A percentile compares a stretch with the other conserved stretches of the same genome.
Conservation (phyloP, 2,329 filamentous ascomycete species). For the Penicillium brevicompactum region DNA sequence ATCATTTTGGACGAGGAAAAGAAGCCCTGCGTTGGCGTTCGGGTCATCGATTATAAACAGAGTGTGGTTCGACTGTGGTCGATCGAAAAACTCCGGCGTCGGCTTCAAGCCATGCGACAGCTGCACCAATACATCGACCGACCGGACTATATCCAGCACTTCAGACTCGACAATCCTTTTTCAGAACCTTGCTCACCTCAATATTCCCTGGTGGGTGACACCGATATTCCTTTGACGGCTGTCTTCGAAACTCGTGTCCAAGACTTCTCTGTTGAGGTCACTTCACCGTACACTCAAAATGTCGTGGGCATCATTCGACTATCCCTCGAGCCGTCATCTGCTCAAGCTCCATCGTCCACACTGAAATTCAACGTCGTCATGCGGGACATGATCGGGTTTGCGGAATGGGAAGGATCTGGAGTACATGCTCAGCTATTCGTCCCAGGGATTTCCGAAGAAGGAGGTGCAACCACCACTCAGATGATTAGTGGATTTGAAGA, state of each 20-base stretch:
- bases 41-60: conserved; percentile 88
- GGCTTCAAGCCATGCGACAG: conserved; percentile 90
- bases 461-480: conserved; percentile 90
- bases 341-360: conserved; percentile 86
- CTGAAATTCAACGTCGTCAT: conserved; percentile 99
- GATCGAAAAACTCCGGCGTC: conserved; percentile 83
- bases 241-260: conserved; percentile 95
- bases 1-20: conserved; percentile 74
- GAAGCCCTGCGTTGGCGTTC: conserved; percentile 88
- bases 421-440: conserved; percentile 98
- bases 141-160: conserved; percentile 90
- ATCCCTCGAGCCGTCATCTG: conserved; percentile 89
- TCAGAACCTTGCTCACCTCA: conserved; percentile 87
- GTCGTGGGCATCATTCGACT: conserved; percentile 88
- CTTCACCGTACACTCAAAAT: conserved; percentile 88
- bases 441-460: conserved; percentile 83
- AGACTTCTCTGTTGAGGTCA: conserved; percentile 87
- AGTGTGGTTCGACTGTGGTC: conserved; percentile 91
- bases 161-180: conserved; percentile 91
- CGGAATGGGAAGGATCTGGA: conserved; percentile 91
- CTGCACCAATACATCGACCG: conserved; percentile 96
- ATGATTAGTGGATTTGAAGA: conserved; percentile 95
- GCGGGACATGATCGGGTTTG: conserved; percentile 92
- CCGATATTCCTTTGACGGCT: conserved; percentile 85
- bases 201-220: conserved; percentile 90